Conservation (phyloP, 768 basidiomycete species). For the Podaxis pistillaris region DNA sequence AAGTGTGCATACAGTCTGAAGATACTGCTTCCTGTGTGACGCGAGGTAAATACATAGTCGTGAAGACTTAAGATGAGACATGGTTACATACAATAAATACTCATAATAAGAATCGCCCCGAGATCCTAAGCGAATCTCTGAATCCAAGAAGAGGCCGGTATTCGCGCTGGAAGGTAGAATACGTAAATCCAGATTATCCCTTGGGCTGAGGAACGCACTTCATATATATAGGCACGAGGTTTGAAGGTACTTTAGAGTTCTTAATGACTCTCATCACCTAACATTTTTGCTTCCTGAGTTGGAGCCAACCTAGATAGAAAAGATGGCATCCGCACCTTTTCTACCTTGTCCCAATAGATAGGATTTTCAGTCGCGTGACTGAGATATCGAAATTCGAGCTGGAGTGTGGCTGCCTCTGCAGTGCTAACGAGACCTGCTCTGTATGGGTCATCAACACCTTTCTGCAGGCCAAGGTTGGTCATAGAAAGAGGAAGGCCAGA, state of each 20-base stretch:
- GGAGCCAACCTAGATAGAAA: neutral
- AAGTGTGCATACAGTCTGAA: conserved; percentile 63
- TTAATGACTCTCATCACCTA: conserved; percentile 72
- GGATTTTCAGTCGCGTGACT: conserved; percentile 73
- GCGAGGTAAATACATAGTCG: neutral
- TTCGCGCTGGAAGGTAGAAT: conserved; percentile 12
- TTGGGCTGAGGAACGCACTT: conserved; percentile 43
- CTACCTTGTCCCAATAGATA: conserved; percentile 81
- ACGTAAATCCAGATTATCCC: neutral
- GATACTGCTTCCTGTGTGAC: conserved; percentile 63
- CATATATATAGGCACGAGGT: conserved; percentile 83
- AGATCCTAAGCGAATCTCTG: conserved; percentile 89
- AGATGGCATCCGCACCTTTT: conserved; percentile 46
- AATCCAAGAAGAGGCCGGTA: conserved; percentile 49
- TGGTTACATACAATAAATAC: conserved; percentile 64
- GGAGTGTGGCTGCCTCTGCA: conserved; percentile 83
- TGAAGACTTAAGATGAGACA: neutral
- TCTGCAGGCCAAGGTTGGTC: conserved; percentile 64
- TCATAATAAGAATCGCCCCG: conserved; percentile 95
- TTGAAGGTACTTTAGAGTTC: conserved; percentile 54
- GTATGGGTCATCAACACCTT: conserved; percentile 61
- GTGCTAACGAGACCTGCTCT: conserved; percentile 69
- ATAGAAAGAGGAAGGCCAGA: conserved; percentile 77
- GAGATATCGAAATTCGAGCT: conserved; percentile 89
- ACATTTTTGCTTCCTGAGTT: neutral